phyloP scores from a whole-genome alignment of 139 green algal species.

The Coelastrella sp. region DNA sequence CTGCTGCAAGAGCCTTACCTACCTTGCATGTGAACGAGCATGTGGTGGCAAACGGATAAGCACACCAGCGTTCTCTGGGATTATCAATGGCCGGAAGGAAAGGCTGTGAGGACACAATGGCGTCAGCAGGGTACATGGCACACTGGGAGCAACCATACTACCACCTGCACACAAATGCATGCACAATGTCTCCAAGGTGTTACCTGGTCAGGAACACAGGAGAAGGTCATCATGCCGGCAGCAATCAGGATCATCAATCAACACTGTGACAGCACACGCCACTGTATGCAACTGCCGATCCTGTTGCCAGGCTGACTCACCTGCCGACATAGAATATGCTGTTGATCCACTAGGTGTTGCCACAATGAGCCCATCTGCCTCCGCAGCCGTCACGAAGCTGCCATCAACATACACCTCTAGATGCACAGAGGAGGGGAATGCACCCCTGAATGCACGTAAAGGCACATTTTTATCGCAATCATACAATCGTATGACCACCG shows the following conservation, averaged over 20 bases:
- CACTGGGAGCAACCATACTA: slow-evolving; percentile 86
- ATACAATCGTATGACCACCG: too few species aligned
- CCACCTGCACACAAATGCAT: slow-evolving; percentile 70
- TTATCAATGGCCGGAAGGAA: slow-evolving; percentile 87
- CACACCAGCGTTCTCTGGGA: slow-evolving; percentile 64
- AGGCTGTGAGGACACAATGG: slow-evolving; percentile 87
- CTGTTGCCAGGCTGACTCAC: slow-evolving; percentile 57
- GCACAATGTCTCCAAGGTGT: neutral
- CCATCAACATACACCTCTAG: slow-evolving; percentile 89
- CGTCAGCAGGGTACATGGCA: slow-evolving; percentile 90
- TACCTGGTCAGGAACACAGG: neutral
- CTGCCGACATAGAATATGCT: slow-evolving; percentile 90
- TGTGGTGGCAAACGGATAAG: slow-evolving; percentile 15
- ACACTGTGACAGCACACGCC: neutral
- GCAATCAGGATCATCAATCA: neutral
- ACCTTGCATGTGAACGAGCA: slow-evolving; percentile 27
- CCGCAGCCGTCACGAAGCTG: slow-evolving; percentile 74
- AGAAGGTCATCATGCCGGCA: neutral
- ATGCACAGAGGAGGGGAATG: slow-evolving; percentile 73
- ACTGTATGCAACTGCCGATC: neutral
- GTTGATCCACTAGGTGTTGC: slow-evolving; percentile 79
- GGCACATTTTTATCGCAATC: too few species aligned
- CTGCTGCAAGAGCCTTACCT: neutral
- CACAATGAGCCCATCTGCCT: slow-evolving; percentile 92
- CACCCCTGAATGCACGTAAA: slow-evolving; percentile 63